Conservation (phyloP, 352 stramenopile genomes). For the Pythium volutum region DNA sequence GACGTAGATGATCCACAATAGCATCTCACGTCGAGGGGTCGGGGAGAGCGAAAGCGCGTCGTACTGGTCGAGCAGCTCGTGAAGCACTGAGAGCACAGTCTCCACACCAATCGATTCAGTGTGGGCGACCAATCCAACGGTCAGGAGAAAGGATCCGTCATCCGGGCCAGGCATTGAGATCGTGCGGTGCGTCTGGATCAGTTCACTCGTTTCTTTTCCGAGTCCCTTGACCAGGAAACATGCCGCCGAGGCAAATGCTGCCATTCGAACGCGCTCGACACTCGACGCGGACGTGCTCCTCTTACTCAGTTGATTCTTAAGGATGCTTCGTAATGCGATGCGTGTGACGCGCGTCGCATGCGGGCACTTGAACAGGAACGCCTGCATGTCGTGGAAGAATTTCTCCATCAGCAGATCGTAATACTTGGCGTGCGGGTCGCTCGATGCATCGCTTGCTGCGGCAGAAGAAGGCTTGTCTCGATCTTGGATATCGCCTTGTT, state of each 20-base stretch:
- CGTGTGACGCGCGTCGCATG: constrained; percentile 19
- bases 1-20: constrained; percentile 19
- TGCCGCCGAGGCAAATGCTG: constrained; percentile 32
- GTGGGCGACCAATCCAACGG: constrained; percentile 11
- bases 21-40: background rate
- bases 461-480: background rate
- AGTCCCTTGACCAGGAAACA: constrained; percentile 50
- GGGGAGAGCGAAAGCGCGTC: background rate
- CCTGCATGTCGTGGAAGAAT: constrained; percentile 49
- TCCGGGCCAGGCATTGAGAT: background rate
- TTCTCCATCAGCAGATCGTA: constrained; percentile 66
- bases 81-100: background rate
- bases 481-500: background rate
- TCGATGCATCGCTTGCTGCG: background rate
- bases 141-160: background rate
- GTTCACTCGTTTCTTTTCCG: constrained; percentile 21
- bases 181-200: background rate
- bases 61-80: constrained; percentile 12
- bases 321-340: background rate
- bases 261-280: constrained; percentile 12
- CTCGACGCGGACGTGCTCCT: background rate
- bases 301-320: background rate
- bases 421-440: constrained; percentile 11
- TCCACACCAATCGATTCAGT: constrained; percentile 2
- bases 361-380: constrained; percentile 51